Evolutionary conservation across 2,329 filamentous ascomycete genomes (phyloP).

Genomic region (Ceratocystis eucalypticola): DNA sequence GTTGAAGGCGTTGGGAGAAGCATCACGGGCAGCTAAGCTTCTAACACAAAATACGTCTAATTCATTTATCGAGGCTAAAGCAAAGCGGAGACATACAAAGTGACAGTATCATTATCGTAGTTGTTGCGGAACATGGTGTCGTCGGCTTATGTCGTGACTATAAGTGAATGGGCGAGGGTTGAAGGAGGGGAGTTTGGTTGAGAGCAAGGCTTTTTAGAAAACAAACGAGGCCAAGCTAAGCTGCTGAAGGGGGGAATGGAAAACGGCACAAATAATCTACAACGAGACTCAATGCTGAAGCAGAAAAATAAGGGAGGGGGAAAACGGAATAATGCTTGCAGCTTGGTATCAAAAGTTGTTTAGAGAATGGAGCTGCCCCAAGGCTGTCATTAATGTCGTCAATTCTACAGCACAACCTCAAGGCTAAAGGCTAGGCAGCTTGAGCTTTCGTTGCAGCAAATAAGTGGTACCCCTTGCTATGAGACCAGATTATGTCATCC

Average conservation of each 20-base stretch:
- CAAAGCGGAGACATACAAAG: constrained; percentile 62
- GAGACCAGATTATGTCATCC: background rate
- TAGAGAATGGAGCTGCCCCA: constrained; percentile 1
- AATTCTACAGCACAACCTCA: constrained; percentile 1
- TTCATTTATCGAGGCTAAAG: background rate
- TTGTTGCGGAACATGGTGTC: constrained; percentile 95
- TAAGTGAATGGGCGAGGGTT: background rate
- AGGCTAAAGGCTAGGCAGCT: constrained; percentile 17
- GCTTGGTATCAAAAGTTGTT: background rate
- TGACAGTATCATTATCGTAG: constrained; percentile 99
- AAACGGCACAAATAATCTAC: background rate
- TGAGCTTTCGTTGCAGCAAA: constrained; percentile 16
- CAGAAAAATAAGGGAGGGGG: background rate
- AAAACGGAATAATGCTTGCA: background rate
- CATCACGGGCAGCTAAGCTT: background rate
- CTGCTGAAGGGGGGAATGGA: background rate
- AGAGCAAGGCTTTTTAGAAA: constrained; percentile 6
- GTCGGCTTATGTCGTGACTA: background rate
- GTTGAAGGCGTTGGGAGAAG: background rate
- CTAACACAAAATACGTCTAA: background rate
- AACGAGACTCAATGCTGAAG: background rate
- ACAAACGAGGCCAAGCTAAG: background rate
- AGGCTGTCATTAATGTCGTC: constrained; percentile 17
- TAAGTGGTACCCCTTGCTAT: background rate
- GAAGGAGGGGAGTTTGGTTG: constrained; percentile 1